Base-by-base conservation (phyloP, 1,284 basidiomycete genomes). In the Heterobasidion parviporum region DNA sequence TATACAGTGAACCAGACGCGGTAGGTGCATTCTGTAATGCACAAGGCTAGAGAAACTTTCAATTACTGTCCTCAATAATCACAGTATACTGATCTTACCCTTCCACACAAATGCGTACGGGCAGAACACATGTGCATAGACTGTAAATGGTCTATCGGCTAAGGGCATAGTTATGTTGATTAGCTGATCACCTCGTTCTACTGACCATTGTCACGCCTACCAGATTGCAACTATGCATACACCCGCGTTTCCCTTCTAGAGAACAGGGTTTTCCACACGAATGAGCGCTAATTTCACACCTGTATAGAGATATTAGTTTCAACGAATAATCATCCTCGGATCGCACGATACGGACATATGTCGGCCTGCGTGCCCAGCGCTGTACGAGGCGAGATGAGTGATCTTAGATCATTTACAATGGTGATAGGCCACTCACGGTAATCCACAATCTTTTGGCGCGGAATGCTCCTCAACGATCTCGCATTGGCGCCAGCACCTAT, bases 91-190 rank as follows among this genome's bases (percentile, higher is more conserved):
- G 10, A 36, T n/a, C 35, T 52, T 57, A 80, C 82, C 72, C 76
- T 65, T 34, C 80, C 80, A 57, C 83, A 85, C 33, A 73, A 73
- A 58, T 85, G 83, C 0, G 72, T 62, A 1, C 68, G 64, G 2
- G 82, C 77, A 0, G 80, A 74, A 59, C 83, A 85, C 50, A 75
- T 56, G 60, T 85, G 82, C 3, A 73, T 75, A 0, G 70, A 72
- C 1, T 76, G 79, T 2, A 55, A 43, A 55, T 84, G 81, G 20
- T 69, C 70, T 3, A 70, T 66, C 5, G 74, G 65, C 81, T 82
- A 41, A 12, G 38, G 38, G 12, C 38, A 41, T 10, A n/a, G 38
- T 41, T n/a, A n/a, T 3, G n/a, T 41, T 41, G 38, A 41, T n/a
- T n/a, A 41, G 26, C 5, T 26, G 4, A 26, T 26, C 26, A 26